Evolutionary conservation across 345 rosid genomes (phyloP), one percentile per base, ranked within the genome.

Genomic region (Laguncularia racemosa): DNA sequence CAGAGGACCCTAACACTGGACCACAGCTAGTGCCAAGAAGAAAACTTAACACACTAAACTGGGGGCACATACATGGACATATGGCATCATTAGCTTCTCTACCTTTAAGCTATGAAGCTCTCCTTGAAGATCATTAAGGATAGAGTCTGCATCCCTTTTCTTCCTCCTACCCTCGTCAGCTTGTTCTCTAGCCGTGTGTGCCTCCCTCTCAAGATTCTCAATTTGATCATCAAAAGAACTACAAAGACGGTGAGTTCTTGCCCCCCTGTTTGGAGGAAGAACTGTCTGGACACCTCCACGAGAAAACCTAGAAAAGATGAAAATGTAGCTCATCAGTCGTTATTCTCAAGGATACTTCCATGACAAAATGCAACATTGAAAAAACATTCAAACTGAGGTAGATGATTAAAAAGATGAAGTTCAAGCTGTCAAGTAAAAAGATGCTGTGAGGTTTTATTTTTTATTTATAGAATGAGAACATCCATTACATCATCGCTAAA

Each of bases 211-310:
- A 61, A 84, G 87, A 56, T 76, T 76, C 71, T 72, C 80, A 44
- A 93, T 85, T 63, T 85, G 89, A 64, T 76, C 78, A 72, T 81
- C 97, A 71, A 74, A 93, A 53, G 95, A 83, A 67, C 84, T 76
- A 81, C 90, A 82, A n/a, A 93, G 91, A 52, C 90, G 91, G 14
- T 83, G 77, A 64, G 76, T 69, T 75, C 80, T 76, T 44, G 64
- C 52, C 57, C 65, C 77, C 72, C 64, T 59, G 49, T 56, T 65
- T 55, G 88, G 69, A 46, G 97, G 97, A 71, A 93, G 90, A 54
- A 80, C 78, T 38, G 97, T 93, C 77, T 93, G 88, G 58, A 87
- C 97, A 58, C 88, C 67, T 20, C 88, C 86, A 53, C 97, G 92
- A 46, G 72, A 82, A 77, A 89, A 89, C 97, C 96, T 93, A 71